Conservation (phyloP, 108 stramenopile species). For the Cylindrotheca closterium region DNA sequence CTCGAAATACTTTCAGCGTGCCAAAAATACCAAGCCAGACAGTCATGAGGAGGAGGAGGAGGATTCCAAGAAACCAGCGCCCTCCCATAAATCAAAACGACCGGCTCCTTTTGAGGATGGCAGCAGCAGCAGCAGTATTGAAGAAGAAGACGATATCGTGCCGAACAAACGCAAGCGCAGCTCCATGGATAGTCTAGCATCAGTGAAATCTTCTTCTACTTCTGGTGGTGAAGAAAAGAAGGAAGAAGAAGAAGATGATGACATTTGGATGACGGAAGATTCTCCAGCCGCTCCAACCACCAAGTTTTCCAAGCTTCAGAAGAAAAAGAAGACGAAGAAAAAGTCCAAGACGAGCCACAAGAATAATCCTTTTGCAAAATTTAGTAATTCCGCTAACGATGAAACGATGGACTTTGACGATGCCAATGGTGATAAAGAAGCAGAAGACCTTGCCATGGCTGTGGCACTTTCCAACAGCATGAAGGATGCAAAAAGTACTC, state of each 20-base stretch:
- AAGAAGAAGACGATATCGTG: too few relatives aligned
- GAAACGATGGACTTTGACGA: neutral
- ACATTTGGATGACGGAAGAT: neutral
- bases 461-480: constrained; percentile 1
- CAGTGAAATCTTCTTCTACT: too few relatives aligned
- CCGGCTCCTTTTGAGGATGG: too few relatives aligned
- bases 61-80: too few relatives aligned
- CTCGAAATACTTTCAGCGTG: too few relatives aligned
- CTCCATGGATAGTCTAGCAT: too few relatives aligned
- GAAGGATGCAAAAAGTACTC: too few relatives aligned
- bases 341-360: constrained; percentile 22
- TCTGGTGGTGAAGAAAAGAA: neutral
- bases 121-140: too few relatives aligned
- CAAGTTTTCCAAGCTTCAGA: neutral
- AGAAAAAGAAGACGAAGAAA: constrained; percentile 21
- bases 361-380: neutral
- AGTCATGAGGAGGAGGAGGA: neutral
- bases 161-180: too few relatives aligned
- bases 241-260: neutral
- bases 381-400: neutral
- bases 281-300: neutral
- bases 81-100: too few relatives aligned
- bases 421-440: constrained; percentile 6
- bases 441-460: constrained; percentile 8
- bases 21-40: too few relatives aligned